Conservation (phyloP, 1,139 yeast genomes). For the Geotrichum candidum region DNA sequence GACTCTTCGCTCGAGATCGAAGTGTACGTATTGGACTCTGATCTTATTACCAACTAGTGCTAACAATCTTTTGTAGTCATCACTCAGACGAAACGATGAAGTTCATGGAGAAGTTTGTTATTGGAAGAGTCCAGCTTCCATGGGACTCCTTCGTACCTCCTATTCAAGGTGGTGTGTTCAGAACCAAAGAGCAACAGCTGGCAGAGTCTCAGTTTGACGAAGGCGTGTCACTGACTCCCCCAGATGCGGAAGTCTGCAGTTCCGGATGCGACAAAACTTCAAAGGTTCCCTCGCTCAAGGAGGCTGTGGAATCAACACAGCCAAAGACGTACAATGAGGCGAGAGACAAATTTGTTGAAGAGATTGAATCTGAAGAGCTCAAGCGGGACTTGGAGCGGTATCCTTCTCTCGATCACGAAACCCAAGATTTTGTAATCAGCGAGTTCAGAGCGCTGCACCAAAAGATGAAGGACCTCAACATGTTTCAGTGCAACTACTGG, state of each 20-base stretch:
- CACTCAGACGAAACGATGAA: constrained; percentile 56
- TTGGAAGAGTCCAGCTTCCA: constrained; percentile 55
- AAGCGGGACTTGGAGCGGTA: constrained; percentile 48
- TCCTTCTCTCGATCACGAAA: constrained; percentile 61
- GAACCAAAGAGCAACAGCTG: constrained; percentile 26
- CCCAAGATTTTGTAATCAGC: constrained; percentile 52
- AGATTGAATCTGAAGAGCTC: constrained; percentile 53
- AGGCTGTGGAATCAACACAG: constrained; percentile 9
- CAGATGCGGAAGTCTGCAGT: not conserved
- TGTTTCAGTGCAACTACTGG: constrained; percentile 68
- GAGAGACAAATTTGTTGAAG: constrained; percentile 49
- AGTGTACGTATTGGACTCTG: constrained; percentile 38
- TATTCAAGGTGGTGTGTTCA: constrained; percentile 70
- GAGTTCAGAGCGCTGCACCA: constrained; percentile 60
- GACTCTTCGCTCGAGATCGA: constrained; percentile 90
- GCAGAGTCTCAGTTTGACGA: constrained; percentile 15
- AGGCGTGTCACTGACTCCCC: constrained; percentile 12
- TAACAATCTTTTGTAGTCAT: constrained; percentile 30
- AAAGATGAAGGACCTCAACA: constrained; percentile 50
- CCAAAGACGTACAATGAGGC: constrained; percentile 23
- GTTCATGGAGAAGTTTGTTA: constrained; percentile 48
- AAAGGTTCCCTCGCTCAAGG: not conserved
- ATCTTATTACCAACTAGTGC: not conserved
- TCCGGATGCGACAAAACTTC: constrained; percentile 5
- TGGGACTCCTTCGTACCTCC: constrained; percentile 85